Base-by-base conservation (phyloP, 257 asterid genomes). In the Nicotiana sylvestris region DNA sequence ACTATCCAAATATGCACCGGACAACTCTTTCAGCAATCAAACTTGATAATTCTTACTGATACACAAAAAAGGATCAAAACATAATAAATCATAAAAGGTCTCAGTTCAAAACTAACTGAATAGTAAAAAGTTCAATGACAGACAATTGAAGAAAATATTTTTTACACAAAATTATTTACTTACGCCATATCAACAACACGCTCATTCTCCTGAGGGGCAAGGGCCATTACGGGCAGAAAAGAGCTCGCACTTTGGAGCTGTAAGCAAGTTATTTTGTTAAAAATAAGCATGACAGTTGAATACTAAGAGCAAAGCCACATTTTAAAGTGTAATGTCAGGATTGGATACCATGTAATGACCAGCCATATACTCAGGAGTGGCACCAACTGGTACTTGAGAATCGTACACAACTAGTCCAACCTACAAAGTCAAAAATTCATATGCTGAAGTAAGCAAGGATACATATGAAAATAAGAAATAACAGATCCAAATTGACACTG, bases 311-410 rank as follows among this genome's bases (percentile, higher is more conserved):
- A 43, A 49, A 83, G 35, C n/a, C n/a, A 43, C 35, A 13, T 27
- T 18, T 17, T 10, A 16, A 12, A 79, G 58, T 58, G 80, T 82
- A 62, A 84, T 68, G 70, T 15, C 10, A 77, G 49, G 74, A 43
- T 43, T 7, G 49, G 49, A 66, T 96, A 93, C 99, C 99, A 96
- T 96, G 85, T 94, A 96, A 88, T 96, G 91, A 68, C 99, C 99
- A 85, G 99, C 99, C 98, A 96, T 94, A 86, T 94, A 94, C 81
- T 94, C 99, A 29, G 99, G 98, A 84, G 98, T 96, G 33, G 99
- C 99, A 81, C 99, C 99, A 84, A 93, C 88, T 65, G 99, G 98
- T 82, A 96, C 95, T 94, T 92, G 98, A 74, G 99, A 96, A 82
- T 93, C 96, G 87, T 92, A 96, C 27, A 96, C 98, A 84, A 91